phyloP scores from a whole-genome alignment of 306 rosid species.

The Gastrolobium villosum region DNA sequence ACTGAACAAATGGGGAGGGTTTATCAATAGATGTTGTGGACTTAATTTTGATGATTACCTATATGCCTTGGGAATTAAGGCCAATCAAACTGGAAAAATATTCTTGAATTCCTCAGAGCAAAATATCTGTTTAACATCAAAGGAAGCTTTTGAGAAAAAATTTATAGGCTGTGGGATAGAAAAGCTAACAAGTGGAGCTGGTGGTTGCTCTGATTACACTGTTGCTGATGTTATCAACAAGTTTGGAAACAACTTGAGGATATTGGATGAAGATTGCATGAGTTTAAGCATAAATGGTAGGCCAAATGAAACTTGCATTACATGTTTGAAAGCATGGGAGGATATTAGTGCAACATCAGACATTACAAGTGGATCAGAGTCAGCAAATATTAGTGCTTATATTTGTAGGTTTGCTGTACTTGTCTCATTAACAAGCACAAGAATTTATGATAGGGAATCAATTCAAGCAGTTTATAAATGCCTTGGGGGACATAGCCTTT shows the following conservation, averaged over 20 bases:
- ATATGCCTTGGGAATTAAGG: conserved; percentile 60
- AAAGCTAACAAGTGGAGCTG: conserved; percentile 60
- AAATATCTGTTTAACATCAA: conserved; percentile 47
- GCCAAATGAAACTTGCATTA: conserved; percentile 50
- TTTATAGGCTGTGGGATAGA: conserved; percentile 58
- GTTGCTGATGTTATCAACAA: conserved; percentile 53
- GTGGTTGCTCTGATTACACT: conserved; percentile 66
- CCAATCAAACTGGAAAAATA: conserved; percentile 59
- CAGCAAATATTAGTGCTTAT: conserved; percentile 41
- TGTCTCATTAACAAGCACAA: conserved; percentile 57
- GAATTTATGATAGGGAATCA: conserved; percentile 53
- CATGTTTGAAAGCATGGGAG: conserved; percentile 63
- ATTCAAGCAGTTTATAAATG: conserved; percentile 51
- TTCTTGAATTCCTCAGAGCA: conserved; percentile 64
- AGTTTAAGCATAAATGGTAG: conserved; percentile 34
- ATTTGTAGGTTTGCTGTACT: conserved; percentile 67
- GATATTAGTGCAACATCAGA: conserved; percentile 45
- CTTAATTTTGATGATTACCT: conserved; percentile 58
- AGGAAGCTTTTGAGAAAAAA: conserved; percentile 38
- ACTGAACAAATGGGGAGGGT: conserved; percentile 65
- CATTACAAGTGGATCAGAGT: conserved; percentile 13
- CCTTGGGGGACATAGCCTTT: conserved; percentile 55
- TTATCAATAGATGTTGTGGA: conserved; percentile 56
- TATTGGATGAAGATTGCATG: conserved; percentile 59
- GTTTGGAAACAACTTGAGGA: conserved; percentile 50